Percentiles rank a stretch among this genome's conserved stretches.
Evolutionary conservation across 805 yeast genomes (phyloP).

Genomic region (Lipomyces sp.): DNA sequence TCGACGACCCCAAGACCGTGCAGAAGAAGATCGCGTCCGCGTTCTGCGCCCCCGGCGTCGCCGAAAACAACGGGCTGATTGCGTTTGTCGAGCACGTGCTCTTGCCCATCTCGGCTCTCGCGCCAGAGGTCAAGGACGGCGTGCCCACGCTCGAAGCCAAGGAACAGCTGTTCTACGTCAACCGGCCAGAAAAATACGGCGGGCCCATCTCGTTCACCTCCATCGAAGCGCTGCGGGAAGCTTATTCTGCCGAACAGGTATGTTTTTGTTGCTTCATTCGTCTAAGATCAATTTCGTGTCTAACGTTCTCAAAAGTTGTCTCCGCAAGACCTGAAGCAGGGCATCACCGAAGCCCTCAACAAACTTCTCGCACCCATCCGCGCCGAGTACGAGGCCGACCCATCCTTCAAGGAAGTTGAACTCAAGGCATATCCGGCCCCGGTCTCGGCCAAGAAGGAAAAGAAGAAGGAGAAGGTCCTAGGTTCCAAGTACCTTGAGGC

Average conservation of each 20-base stretch:
- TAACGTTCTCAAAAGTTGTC: slow-evolving; percentile 45
- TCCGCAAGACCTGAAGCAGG: slow-evolving; percentile 91
- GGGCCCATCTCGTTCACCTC: slow-evolving; percentile 77
- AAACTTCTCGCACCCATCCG: slow-evolving; percentile 79
- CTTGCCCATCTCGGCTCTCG: slow-evolving; percentile 77
- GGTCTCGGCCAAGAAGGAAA: slow-evolving; percentile 59
- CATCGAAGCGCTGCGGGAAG: slow-evolving; percentile 65
- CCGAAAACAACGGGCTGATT: slow-evolving; percentile 85
- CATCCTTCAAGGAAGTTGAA: slow-evolving; percentile 73
- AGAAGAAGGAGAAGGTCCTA: slow-evolving; percentile 72
- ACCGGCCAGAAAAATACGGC: slow-evolving; percentile 96
- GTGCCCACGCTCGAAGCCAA: slow-evolving; percentile 25
- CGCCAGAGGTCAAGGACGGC: slow-evolving; percentile 31
- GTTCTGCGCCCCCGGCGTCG: slow-evolving; percentile 90
- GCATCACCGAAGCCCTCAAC: slow-evolving; percentile 84
- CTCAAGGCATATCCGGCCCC: slow-evolving; percentile 82
- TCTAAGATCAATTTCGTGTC: not conserved
- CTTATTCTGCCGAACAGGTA: slow-evolving; percentile 60
- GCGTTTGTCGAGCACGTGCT: slow-evolving; percentile 82
- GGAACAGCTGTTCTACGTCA: slow-evolving; percentile 62
- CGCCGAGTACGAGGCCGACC: slow-evolving; percentile 55
- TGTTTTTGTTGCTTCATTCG: not conserved
- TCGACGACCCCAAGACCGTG: slow-evolving; percentile 84
- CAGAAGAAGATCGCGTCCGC: slow-evolving; percentile 90
- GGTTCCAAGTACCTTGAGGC: slow-evolving; percentile 81